Percentiles rank a stretch among this genome's conserved stretches.
Conservation (phyloP, 2,329 filamentous ascomycete genomes). For the Sarocladium oryzae region DNA sequence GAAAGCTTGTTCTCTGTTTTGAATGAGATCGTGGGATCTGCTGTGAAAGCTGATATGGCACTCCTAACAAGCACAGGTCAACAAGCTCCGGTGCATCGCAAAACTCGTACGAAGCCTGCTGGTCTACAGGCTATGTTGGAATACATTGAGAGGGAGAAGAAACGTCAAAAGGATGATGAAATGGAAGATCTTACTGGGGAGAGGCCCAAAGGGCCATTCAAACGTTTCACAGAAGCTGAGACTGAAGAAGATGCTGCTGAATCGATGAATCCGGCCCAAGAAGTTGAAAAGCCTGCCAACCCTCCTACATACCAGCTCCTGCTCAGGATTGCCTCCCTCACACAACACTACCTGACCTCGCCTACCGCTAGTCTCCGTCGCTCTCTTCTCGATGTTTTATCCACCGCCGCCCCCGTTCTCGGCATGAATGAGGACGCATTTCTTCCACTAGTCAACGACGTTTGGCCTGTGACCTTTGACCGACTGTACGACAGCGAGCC, state of each 20-base stretch:
- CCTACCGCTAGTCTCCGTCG: slow-evolving; percentile 72
- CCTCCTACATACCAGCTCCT: slow-evolving; percentile 78
- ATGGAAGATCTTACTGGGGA: slow-evolving; percentile 27
- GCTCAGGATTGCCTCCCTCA: slow-evolving; percentile 72
- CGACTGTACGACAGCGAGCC: slow-evolving; percentile 60
- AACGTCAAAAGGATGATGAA: slow-evolving; percentile 26
- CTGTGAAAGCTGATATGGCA: slow-evolving; percentile 52
- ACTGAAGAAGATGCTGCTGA: slow-evolving; percentile 29
- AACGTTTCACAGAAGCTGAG: slow-evolving; percentile 22
- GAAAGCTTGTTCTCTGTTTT: slow-evolving; percentile 80
- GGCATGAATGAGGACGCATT: slow-evolving; percentile 74
- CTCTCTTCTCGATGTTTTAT: slow-evolving; percentile 70
- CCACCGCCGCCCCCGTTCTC: slow-evolving; percentile 65
- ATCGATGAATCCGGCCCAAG: slow-evolving; percentile 10
- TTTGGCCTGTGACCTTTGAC: slow-evolving; percentile 79
- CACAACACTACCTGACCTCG: slow-evolving; percentile 86
- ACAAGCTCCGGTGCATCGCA: slow-evolving; percentile 36
- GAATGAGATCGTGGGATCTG: slow-evolving; percentile 76
- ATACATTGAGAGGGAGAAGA: slow-evolving; percentile 54
- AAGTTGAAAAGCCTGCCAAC: slow-evolving; percentile 53
- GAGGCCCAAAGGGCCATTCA: slow-evolving; percentile 28
- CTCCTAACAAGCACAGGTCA: slow-evolving; percentile 33
- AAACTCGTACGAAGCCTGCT: slow-evolving; percentile 22
- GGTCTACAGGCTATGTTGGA: slow-evolving; percentile 42
- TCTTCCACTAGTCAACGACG: slow-evolving; percentile 78